Evolutionary conservation across 192 early-diverging fungal species (phyloP), one percentile per base, ranked within the genome.

Genomic region (Lobosporangium transversale): DNA sequence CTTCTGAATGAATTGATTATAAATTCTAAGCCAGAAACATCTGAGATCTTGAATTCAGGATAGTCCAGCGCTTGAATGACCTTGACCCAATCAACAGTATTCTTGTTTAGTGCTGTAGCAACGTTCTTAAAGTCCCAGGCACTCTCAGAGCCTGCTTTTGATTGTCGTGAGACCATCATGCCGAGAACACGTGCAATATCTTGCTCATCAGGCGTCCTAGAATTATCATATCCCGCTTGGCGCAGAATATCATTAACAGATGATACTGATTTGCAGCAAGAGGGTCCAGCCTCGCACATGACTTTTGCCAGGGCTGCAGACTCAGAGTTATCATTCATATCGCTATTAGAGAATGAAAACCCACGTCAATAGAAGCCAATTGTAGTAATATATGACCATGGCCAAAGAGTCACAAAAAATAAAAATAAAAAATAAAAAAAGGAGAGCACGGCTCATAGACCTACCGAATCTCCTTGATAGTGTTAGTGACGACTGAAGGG

Each of bases 81-180:
- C 45, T 78, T 71, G 53, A 66, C 65, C 92, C 92, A 93, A 66
- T 93, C 86, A 6, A 79, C 40, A 12, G 24, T 31, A 48, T 53
- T 68, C 79, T 62, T 53, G 88, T 90, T 84, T 9, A 90, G 55
- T 24, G 78, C 83, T 0, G 79, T 58, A 3, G 85, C 83, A 70
- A 92, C 88, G 32, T 81, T 70, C 18, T 89, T 88, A 9, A 90
- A 83, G 70, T 92, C 81, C 91, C 90, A 92, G 0, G 67, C 76
- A 15, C 78, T 75, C 12, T 80, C 70, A 3, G 76, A 55, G 20
- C 69, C 66, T 7, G 75, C 62, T 37, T 61, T 85, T 49, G 80
- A 52, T 18, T 70, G 73, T 35, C 60, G 79, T 47, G 56, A 68
- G 21, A 59, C 84, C 86, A 94, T 92, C 83, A 90, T 86, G 20